Evolutionary conservation across 2,329 filamentous ascomycete genomes (phyloP).

Genomic region (Pseudogymnoascus sp.): DNA sequence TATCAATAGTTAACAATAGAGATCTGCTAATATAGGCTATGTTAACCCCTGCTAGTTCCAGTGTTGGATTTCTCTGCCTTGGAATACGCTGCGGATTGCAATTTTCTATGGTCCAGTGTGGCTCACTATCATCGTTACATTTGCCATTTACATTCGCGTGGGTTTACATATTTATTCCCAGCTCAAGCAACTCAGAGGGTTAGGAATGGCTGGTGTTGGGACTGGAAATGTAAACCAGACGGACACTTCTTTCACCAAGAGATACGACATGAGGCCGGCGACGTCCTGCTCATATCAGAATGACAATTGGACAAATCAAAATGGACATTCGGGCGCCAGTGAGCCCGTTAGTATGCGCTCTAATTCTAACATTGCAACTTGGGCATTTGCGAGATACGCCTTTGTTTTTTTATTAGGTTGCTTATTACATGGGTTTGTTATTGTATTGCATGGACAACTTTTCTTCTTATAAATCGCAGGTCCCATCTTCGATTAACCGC

Average conservation of each 20-base stretch:
- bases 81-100: constrained; percentile 45
- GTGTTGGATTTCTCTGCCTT: constrained; percentile 47
- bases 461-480: not conserved
- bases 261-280: not conserved
- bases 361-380: constrained; percentile 39
- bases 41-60: not conserved
- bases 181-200: not conserved
- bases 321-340: not conserved
- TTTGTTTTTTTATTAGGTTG: constrained; percentile 62
- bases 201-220: not conserved
- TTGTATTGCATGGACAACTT: not conserved
- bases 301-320: not conserved
- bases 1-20: not conserved
- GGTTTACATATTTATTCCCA: constrained; percentile 30
- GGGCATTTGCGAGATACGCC: constrained; percentile 60
- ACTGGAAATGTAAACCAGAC: not conserved
- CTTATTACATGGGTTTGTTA: constrained; percentile 57
- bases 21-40: not conserved
- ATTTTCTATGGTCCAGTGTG: constrained; percentile 42
- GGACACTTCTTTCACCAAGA: not conserved
- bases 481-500: constrained; percentile 12
- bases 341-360: constrained; percentile 31
- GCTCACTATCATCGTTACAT: constrained; percentile 27
- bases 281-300: not conserved
- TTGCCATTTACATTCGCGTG: constrained; percentile 32